These are phyloP conservation scores for Boletus rex-veris DNA, from an alignment of 768 basidiomycete species.

Conservation along the genomic window DNA sequence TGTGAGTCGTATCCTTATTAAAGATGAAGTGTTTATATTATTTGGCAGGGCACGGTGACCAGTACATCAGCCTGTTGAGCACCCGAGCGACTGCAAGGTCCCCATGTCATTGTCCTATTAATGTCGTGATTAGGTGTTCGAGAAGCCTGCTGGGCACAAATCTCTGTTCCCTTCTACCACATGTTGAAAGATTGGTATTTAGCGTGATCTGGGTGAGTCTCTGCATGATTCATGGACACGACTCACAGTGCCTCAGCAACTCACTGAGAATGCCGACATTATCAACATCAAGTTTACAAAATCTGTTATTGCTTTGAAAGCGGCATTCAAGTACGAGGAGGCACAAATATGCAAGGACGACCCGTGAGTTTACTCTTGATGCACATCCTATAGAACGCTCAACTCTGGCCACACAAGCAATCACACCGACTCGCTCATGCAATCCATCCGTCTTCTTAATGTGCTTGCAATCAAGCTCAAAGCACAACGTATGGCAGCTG, in stretches of 20 bases:
- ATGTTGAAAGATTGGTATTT: conserved; percentile 93
- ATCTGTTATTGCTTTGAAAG: conserved; percentile 94
- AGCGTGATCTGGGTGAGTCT: conserved; percentile 85
- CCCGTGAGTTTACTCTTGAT: conserved; percentile 47
- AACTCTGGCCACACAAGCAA: conserved; percentile 44
- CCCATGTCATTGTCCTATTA: too few relatives aligned
- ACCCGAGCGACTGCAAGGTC: too few relatives aligned
- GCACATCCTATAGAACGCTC: not conserved
- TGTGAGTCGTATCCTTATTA: too few relatives aligned
- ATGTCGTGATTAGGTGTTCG: too few relatives aligned
- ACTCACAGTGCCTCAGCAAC: conserved; percentile 54
- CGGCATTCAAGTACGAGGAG: conserved; percentile 95
- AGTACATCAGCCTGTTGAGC: too few relatives aligned
- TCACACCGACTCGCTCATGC: conserved; percentile 74
- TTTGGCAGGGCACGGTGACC: too few relatives aligned
- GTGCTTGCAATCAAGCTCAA: conserved; percentile 80
- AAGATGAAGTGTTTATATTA: too few relatives aligned
- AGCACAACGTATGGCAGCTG: conserved; percentile 84
- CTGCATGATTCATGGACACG: not conserved
- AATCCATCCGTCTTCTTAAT: conserved; percentile 87
- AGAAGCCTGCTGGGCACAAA: conserved; percentile 96
- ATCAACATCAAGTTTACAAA: conserved; percentile 90
- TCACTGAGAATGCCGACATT: conserved; percentile 85
- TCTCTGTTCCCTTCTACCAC: conserved; percentile 86
- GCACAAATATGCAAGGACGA: conserved; percentile 95